Evolutionary conservation across 192 early-diverging fungal species (phyloP).

Genomic region (Chytriomyces sp.): DNA sequence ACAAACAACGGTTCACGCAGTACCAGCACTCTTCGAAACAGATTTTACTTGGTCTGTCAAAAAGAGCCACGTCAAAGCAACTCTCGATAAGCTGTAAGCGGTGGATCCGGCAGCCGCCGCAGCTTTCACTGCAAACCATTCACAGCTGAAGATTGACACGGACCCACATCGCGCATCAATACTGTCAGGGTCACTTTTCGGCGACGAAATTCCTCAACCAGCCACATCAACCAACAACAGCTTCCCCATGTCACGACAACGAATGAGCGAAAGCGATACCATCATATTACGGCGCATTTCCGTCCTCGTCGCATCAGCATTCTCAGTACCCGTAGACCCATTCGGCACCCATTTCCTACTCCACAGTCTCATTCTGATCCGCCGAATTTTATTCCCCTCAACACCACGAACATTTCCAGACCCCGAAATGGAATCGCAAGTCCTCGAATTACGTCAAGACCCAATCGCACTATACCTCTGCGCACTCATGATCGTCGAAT

Average conservation of each 20-base stretch:
- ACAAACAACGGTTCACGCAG: slow-evolving; percentile 6
- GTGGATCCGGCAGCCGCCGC: not conserved
- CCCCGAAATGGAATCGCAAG: not conserved
- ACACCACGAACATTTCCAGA: not conserved
- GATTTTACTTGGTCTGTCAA: not conserved
- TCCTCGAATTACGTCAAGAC: not conserved
- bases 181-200: not conserved
- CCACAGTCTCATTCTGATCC: slow-evolving; percentile 10
- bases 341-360: slow-evolving; percentile 18
- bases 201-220: not conserved
- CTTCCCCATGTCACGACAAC: not conserved
- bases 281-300: slow-evolving; percentile 8
- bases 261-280: not conserved
- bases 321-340: slow-evolving; percentile 4
- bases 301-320: slow-evolving; percentile 9
- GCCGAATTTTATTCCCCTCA: slow-evolving; percentile 7
- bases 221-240: not conserved
- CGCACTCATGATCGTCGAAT: slow-evolving; percentile 8
- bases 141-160: not conserved
- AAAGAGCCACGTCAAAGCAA: slow-evolving; percentile 2
- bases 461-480: not conserved
- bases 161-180: not conserved
- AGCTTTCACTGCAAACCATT: not conserved
- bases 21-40: not conserved
- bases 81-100: not conserved